Base-by-base conservation (phyloP, 208 protist species). In the Trypanosoma caninum region DNA sequence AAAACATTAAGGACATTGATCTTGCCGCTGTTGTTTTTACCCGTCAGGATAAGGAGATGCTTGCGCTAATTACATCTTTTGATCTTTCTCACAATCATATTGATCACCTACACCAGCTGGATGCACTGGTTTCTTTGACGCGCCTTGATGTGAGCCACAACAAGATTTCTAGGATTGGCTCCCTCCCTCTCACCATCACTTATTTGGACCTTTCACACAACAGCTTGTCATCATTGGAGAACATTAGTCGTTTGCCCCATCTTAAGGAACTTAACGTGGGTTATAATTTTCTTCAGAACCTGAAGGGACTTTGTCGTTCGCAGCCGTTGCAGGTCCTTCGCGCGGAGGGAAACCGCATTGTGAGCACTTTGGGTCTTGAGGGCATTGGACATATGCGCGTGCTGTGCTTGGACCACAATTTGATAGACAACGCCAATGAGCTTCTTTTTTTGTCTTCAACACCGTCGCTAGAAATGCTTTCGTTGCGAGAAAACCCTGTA, bases 71-170 rank as follows among this genome's bases (percentile, higher is more conserved):
- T 67, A 92, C 82, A 13, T 82, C 78, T 42, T 87, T 91, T 51
- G 88, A 94, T 53, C 72, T 94, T 33, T 94, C 88, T 0, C 84
- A 79, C 40, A 94, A 94, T 44, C 65, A 80, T 25, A 78, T 94
- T 33, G 53, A 74, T 40, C 55, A 69, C 34, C 59, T 92, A 23
- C 58, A 72, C 0, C 63, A 77, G 37, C 74, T 94, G 25, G 69
- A 90, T 23, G 59, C 74, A 3, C 77, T 94, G 22, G 63, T 65
- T 20, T 70, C 80, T 2, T 76, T 94, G 5, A 53, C 64, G 5
- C 68, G 62, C 20, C 72, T 96, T 30, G 73, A 91, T 52, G 77
- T 69, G 37, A 89, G 80, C 51, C 78, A 89, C 69, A 96, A 96
- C 60, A 61, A 56, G 48, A 82, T 96, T 20, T 38, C 31, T 22